phyloP scores from a whole-genome alignment of 345 rosid genomes.

The Populus nigra region DNA sequence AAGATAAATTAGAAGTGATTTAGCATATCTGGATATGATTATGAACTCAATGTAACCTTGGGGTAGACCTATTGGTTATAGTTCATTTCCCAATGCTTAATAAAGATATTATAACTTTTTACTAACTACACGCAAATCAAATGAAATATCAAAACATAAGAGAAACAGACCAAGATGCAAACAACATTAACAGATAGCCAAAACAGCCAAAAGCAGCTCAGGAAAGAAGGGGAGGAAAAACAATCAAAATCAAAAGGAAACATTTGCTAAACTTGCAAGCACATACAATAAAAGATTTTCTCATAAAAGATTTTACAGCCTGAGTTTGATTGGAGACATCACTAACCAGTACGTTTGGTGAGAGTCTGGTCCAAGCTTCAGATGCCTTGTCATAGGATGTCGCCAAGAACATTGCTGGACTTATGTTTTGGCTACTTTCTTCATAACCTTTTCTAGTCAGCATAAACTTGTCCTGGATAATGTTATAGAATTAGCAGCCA shows the following conservation, averaged over 20 bases:
- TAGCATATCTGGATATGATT: not conserved
- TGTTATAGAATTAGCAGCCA: not conserved
- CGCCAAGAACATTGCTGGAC: slow-evolving; percentile 77
- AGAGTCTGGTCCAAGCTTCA: slow-evolving; percentile 78
- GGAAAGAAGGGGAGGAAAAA: not conserved
- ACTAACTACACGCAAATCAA: too few relatives aligned
- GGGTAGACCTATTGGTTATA: not conserved
- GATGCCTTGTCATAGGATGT: slow-evolving; percentile 89
- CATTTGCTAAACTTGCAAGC: not conserved
- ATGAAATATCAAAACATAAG: not conserved
- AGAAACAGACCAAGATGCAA: not conserved
- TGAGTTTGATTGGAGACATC: slow-evolving; percentile 12
- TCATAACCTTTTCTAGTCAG: slow-evolving; percentile 59
- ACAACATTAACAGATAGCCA: too few relatives aligned
- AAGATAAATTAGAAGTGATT: not conserved
- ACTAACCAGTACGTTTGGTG: slow-evolving; percentile 73
- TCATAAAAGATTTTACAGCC: not conserved
- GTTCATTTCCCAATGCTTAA: not conserved
- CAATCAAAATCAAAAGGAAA: too few relatives aligned
- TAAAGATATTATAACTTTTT: too few relatives aligned
- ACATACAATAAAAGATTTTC: not conserved
- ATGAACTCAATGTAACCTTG: too few relatives aligned
- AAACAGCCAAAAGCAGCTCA: not conserved
- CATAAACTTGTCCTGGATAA: slow-evolving; percentile 63
- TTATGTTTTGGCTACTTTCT: slow-evolving; percentile 44